Conservation (phyloP, 2,329 filamentous ascomycete species). For the Neocucurbitaria cava region DNA sequence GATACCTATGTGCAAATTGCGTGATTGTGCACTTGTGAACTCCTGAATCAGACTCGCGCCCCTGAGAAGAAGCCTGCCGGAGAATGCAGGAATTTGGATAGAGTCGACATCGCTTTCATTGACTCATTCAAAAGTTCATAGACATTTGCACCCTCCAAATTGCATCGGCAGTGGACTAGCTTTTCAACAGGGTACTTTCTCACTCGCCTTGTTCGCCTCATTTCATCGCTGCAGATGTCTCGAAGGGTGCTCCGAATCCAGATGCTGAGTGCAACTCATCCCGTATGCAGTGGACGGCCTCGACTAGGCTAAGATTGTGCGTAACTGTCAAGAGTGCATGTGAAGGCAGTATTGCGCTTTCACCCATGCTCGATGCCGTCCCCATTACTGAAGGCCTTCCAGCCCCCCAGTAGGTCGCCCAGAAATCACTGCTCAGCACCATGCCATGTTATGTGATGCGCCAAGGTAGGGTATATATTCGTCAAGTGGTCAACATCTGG, state of each 20-base stretch:
- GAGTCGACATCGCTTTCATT: neutral
- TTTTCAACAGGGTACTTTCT: neutral
- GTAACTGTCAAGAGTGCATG: neutral
- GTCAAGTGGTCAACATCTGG: neutral
- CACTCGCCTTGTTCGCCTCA: neutral
- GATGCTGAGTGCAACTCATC: neutral
- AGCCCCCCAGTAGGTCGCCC: neutral
- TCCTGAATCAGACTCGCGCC: neutral
- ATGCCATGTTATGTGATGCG: neutral
- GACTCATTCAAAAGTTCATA: neutral
- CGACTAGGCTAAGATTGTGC: neutral
- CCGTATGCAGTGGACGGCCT: neutral
- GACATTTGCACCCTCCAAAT: neutral
- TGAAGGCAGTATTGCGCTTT: neutral
- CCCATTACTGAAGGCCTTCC: neutral
- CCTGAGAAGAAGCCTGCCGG: neutral
- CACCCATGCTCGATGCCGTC: neutral
- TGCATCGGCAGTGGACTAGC: neutral
- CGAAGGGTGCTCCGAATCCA: neutral
- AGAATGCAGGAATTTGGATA: neutral
- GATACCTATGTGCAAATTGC: slow-evolving; percentile 13
- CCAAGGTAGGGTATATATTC: neutral
- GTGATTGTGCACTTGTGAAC: slow-evolving; percentile 8
- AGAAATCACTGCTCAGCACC: neutral
- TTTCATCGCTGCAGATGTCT: neutral